Evolutionary conservation across 2,329 filamentous ascomycete genomes (phyloP).

Genomic region (Capronia epimyces): DNA sequence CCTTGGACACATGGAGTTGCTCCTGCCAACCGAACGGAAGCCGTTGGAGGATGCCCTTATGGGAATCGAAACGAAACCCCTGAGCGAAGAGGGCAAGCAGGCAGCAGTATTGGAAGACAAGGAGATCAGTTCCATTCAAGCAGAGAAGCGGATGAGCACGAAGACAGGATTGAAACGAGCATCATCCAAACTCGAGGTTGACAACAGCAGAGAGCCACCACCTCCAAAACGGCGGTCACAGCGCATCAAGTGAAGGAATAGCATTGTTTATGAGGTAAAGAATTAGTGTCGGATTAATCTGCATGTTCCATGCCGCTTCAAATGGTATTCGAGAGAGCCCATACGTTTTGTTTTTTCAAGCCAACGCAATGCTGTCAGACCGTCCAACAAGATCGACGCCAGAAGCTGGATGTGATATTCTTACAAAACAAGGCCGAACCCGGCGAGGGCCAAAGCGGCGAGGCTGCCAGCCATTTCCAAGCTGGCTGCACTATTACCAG

Average conservation of each 20-base stretch:
- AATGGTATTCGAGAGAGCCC: too few species aligned
- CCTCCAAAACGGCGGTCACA: constrained; percentile 14
- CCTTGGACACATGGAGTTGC: constrained; percentile 20
- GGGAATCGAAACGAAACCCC: background rate
- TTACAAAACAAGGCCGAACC: constrained; percentile 16
- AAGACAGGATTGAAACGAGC: constrained; percentile 6
- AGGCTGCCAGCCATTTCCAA: constrained; percentile 29
- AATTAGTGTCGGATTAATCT: background rate
- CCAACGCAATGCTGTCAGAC: constrained; percentile 1
- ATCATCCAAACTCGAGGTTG: background rate
- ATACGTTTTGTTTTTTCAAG: background rate
- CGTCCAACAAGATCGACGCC: background rate
- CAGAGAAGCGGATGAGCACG: background rate
- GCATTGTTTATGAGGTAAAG: background rate
- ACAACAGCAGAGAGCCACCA: background rate
- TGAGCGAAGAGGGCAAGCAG: background rate
- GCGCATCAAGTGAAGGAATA: constrained; percentile 5
- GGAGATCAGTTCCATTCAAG: background rate
- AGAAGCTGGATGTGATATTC: background rate
- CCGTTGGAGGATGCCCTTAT: constrained; percentile 10
- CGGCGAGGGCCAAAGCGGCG: constrained; percentile 29
- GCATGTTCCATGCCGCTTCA: background rate
- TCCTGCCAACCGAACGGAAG: constrained; percentile 13
- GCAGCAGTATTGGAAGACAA: background rate
- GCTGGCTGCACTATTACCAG: constrained; percentile 15